Evolutionary conservation across 2,329 filamentous ascomycete genomes (phyloP), one percentile per base, ranked within the genome.

Genomic region (Colletotrichum shisoi): DNA sequence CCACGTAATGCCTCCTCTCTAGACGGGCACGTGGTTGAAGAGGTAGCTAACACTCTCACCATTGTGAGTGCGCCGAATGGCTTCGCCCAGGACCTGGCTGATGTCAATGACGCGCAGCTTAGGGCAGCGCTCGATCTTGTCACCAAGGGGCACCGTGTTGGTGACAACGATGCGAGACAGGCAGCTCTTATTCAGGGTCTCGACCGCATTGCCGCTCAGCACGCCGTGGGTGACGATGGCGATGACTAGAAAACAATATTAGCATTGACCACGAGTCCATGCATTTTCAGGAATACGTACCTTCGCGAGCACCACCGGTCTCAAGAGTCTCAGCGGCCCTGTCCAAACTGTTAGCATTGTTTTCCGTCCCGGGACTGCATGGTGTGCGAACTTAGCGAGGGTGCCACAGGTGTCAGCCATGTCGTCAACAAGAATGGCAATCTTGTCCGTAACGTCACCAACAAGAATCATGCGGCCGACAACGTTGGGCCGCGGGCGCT

Each of bases 341-440:
- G 9, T 48, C 0, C 21, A 7, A 11, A 27, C 8, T 24, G 49
- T 68, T 34, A 68, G 65, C 27, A 45, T 40, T 6, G 37, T n/a
- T 17, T 17, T 7, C 40, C 4, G 37, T 40, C 37, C 12, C 27
- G 12, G 17, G 39, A 4, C 6, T 12, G 45, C 17, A 4, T 19
- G 13, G 1, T 54, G 9, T 63, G 94, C 95, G 3, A 94, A 95
- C 82, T 98, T 98, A 77, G 82, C 83, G 39, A 86, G 82, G 1
- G 90, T 97, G 72, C 93, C 93, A 78, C 94, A 97, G 4, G 94
- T 97, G 76, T 98, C 94, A 39, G 94, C 94, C 93, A 98, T 97
- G 77, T 98, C 94, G 77, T 98, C 94, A 60, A 99, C 94, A 56
- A 99, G 89, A 75, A 99, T 97, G 68, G 94, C 94, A 37, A 94